Evolutionary conservation across 495 filamentous ascomycete genomes (phyloP).

Genomic region (Penicillium turbatum): DNA sequence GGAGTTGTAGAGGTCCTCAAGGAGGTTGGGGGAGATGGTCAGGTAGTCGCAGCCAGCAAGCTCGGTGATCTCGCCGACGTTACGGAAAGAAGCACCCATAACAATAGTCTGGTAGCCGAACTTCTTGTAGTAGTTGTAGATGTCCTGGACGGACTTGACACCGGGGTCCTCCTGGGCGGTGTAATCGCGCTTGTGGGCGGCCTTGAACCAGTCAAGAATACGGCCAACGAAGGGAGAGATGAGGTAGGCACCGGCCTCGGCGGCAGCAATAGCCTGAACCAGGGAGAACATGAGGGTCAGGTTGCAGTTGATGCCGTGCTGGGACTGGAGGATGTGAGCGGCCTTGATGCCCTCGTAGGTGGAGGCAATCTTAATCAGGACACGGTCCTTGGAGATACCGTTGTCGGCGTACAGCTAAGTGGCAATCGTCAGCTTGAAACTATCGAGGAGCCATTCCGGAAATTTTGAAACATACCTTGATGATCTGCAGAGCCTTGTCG

Average conservation of each 20-base stretch:
- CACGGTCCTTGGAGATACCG: conserved; percentile 87
- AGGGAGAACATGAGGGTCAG: conserved; percentile 98
- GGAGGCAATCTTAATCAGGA: conserved; percentile 61
- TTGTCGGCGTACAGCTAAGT: conserved; percentile 82
- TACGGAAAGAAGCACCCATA: conserved; percentile 99
- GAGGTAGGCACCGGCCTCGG: conserved; percentile 95
- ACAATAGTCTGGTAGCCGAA: conserved; percentile 97
- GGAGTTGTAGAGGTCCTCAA: conserved; percentile 90
- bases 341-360: conserved; percentile 95
- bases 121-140: conserved; percentile 99
- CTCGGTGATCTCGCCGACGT: conserved; percentile 93
- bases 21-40: conserved; percentile 92
- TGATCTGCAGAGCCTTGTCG: conserved; percentile 95
- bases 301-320: conserved; percentile 97
- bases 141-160: conserved; percentile 89
- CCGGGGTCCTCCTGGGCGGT: conserved; percentile 85
- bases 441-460: not conserved
- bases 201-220: conserved; percentile 99
- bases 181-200: conserved; percentile 89
- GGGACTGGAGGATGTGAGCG: conserved; percentile 84
- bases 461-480: conserved; percentile 59
- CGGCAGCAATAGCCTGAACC: conserved; percentile 91
- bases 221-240: conserved; percentile 99
- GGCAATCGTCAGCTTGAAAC: not conserved
- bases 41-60: conserved; percentile 97